Evolutionary conservation across 176 grass and related monocot species (phyloP), one percentile per base, ranked within the genome.

Genomic region (Oryza meridionalis): DNA sequence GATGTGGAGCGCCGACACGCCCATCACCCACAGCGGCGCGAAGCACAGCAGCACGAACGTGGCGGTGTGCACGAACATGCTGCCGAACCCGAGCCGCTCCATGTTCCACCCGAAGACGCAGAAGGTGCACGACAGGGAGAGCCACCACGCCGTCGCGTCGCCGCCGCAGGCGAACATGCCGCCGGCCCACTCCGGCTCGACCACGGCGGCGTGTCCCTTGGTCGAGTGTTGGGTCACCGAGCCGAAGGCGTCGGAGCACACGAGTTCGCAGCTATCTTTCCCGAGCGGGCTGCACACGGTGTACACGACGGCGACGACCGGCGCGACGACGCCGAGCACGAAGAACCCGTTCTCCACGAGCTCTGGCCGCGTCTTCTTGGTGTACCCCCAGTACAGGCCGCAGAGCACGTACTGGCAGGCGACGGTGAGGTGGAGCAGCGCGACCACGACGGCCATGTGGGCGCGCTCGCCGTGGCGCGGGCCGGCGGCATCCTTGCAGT

Each of bases 21-120:
- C 90, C 5, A 97, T 53, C 64, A 94, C 84, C 89, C 86, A 97
- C 5, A 94, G 73, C 3, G 94, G 94, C 38, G 94, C 94, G 68
- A 94, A 46, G 69, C 94, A 97, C 3, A 94, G 81, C 4, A 97
- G 91, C 31, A 78, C 75, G 77, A 97, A 97, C 17, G 91, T 94
- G 65, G 35, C 17, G 26, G 83, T 70, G 86, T 93, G 94, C 77
- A 96, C 86, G 77, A 77, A 96, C 78, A 81, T 79, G 86, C 84
- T 96, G 10, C 94, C 94, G 3, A 96, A 73, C 0, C 94, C 88
- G 5, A 96, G 91, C 69, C 91, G 38, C 75, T 96, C 91, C 88
- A 85, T 80, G 86, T 96, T 96, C 94, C 94, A 93, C 42, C 94
- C 94, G 24, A 96, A 91, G 42, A 91, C 84, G 31, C 94, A 93